Base-by-base conservation (phyloP, 106 monocot species). In the Acorus gramineus region DNA sequence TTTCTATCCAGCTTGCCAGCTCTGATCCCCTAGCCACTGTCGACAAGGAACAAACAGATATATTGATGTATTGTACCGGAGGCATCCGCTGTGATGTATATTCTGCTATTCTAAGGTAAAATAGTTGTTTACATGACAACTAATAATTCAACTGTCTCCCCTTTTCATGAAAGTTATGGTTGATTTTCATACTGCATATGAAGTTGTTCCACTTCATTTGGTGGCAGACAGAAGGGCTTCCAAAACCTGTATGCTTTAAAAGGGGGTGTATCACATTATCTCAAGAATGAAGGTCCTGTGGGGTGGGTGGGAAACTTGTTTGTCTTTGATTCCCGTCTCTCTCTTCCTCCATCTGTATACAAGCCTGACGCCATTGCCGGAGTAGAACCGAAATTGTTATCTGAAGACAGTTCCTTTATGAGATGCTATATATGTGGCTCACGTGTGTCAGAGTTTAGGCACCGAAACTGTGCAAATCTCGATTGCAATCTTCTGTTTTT, bases 41-140 rank as follows among this genome's bases (percentile, higher is more conserved):
- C 52, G 79, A 87, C 61, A 90, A 87, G 69, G 87, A 85, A 14
- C 47, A 63, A 42, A 91, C 87, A 56, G 87, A 96, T 69, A 82
- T 91, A 69, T 59, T 96, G 4, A 96, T 96, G 96, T 96, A 96
- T 65, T 96, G 91, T 50, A 96, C 96, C 46, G 91, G 96, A 49
- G 96, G 96, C 49, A 96, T 96, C 56, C 87, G 96, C 9, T 96
- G 96, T 73, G 96, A 96, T 68, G 85, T 87, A 13, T 96, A 91
- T 74, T 96, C 96, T 56, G 83, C 96, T 70, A 87, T 90, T 67
- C 80, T 96, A 49, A 96, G 91, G 96, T 87, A 85, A 11, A 44
- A 8, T 51, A 8, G 9, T 4, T 4, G 6, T 63, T 28, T 28
- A 52, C 8, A 74, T 43, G 3, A 53, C 46, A n/a, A 4, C 2